A percentile compares a stretch with the other conserved stretches of the same genome.
These are phyloP conservation scores for Dorcoceras hygrometricum DNA, from an alignment of 257 asterid species.

Conservation along the genomic window DNA sequence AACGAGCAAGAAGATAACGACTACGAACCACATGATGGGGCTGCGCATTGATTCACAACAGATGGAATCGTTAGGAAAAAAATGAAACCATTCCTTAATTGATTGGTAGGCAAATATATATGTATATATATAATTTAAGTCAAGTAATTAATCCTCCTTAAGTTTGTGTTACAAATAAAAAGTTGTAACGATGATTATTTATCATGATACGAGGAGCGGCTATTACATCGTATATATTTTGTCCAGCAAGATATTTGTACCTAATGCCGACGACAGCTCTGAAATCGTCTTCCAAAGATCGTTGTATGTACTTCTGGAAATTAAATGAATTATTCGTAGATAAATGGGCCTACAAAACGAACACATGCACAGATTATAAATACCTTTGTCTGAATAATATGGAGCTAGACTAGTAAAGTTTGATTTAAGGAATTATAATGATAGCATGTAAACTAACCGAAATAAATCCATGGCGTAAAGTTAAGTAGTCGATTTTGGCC, in stretches of 20 bases:
- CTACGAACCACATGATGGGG: conserved; percentile 74
- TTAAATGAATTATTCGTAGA: conserved; percentile 60
- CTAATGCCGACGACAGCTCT: conserved; percentile 67
- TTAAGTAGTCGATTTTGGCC: conserved; percentile 68
- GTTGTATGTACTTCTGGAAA: conserved; percentile 61
- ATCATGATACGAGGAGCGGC: too few species aligned
- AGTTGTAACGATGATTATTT: too few species aligned
- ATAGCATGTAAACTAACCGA: conserved; percentile 38
- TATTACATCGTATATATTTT: too few species aligned
- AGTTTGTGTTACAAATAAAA: too few species aligned
- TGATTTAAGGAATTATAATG: background rate
- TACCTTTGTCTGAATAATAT: background rate
- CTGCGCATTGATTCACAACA: conserved; percentile 36
- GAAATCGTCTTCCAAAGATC: conserved; percentile 79
- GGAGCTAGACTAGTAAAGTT: background rate
- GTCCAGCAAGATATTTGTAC: conserved; percentile 27
- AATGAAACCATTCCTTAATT: background rate
- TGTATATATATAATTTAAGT: too few species aligned
- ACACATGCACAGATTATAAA: background rate
- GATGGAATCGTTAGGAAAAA: background rate
- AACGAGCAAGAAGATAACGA: conserved; percentile 63
- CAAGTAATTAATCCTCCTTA: too few species aligned
- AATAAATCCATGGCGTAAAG: conserved; percentile 79
- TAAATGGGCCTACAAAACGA: conserved; percentile 61
- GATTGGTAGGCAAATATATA: too few species aligned